phyloP scores from a whole-genome alignment of 805 yeast species.

The Metschnikowia lachancei region DNA sequence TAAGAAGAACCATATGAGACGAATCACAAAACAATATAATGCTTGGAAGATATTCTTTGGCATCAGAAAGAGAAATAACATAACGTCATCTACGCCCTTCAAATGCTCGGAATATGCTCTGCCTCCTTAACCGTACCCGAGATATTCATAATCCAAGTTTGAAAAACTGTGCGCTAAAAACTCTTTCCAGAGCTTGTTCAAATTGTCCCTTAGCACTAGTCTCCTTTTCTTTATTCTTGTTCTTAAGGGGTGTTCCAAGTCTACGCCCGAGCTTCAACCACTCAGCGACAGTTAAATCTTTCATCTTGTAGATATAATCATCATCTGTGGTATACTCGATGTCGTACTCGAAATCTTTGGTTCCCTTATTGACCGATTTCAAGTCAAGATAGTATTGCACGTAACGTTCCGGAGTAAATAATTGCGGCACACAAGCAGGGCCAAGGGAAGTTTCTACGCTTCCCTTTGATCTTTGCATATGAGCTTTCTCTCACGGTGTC shows the following conservation, averaged over 20 bases:
- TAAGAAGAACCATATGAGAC: too few species aligned
- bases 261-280: conserved; percentile 59
- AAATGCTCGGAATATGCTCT: not conserved
- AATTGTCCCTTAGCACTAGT: conserved; percentile 4
- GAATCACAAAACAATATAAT: too few species aligned
- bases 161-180: conserved; percentile 62
- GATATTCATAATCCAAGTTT: conserved; percentile 60
- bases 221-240: conserved; percentile 1
- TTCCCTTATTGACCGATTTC: conserved; percentile 42
- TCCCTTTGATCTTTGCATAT: conserved; percentile 50
- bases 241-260: conserved; percentile 43
- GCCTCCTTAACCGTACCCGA: conserved; percentile 34
- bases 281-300: conserved; percentile 54
- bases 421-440: conserved; percentile 71
- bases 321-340: conserved; percentile 71
- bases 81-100: too few species aligned
- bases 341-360: conserved; percentile 52
- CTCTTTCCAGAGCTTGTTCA: conserved; percentile 52
- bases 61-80: too few species aligned
- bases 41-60: too few species aligned
- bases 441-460: conserved; percentile 44
- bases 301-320: conserved; percentile 47
- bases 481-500: conserved; percentile 50
- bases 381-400: conserved; percentile 75
- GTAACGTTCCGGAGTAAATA: conserved; percentile 69